A percentile compares a stretch with the other conserved stretches of the same genome.
phyloP scores from a whole-genome alignment of 2,329 filamentous ascomycete genomes.

The Ophiostoma perfectum region DNA sequence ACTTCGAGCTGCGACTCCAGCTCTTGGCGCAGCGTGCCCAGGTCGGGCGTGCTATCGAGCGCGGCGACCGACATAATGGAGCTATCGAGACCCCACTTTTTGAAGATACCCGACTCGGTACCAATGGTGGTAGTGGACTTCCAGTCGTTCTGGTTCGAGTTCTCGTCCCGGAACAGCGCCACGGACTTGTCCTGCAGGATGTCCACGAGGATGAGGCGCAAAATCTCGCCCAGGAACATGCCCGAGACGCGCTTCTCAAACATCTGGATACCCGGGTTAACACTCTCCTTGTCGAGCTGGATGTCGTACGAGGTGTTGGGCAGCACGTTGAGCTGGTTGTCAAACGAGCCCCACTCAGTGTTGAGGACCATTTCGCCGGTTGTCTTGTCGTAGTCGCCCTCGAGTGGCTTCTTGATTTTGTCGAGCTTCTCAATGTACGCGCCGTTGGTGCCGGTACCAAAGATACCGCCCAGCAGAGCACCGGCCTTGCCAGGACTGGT shows the following conservation, averaged over 20 bases:
- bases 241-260: constrained; percentile 98
- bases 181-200: constrained; percentile 63
- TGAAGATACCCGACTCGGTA: constrained; percentile 61
- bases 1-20: constrained; percentile 73
- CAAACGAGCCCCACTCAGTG: constrained; percentile 97
- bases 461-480: constrained; percentile 91
- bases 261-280: constrained; percentile 95
- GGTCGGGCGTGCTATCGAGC: constrained; percentile 67
- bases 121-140: constrained; percentile 64
- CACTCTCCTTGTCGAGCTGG: constrained; percentile 69
- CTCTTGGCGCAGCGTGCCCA: constrained; percentile 68
- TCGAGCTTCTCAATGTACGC: constrained; percentile 90
- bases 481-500: constrained; percentile 81
- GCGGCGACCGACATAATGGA: constrained; percentile 83
- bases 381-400: constrained; percentile 66
- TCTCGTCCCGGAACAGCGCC: constrained; percentile 69
- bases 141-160: constrained; percentile 65
- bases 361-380: constrained; percentile 97
- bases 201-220: constrained; percentile 68
- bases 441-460: constrained; percentile 94
- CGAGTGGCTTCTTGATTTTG: constrained; percentile 73
- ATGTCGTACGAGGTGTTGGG: constrained; percentile 80
- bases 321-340: constrained; percentile 84
- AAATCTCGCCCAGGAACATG: constrained; percentile 95
- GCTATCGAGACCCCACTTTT: constrained; percentile 86